Evolutionary conservation across 345 rosid genomes (phyloP), one percentile per base, ranked within the genome.

Genomic region (Eucalyptus microcorys): DNA sequence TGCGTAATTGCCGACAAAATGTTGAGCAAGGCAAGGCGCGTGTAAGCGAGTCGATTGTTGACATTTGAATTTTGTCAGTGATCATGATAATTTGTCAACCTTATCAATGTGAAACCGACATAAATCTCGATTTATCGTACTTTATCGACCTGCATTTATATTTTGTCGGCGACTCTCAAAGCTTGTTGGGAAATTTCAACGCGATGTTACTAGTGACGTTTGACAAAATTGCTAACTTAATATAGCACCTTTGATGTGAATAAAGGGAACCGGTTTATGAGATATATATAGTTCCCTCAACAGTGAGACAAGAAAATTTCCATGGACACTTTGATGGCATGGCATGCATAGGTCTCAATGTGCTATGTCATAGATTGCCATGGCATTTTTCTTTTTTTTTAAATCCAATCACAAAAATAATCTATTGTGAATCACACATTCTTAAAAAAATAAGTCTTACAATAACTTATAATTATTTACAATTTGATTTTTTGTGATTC

Each of bases 371-470:
- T 55, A 22, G 14, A 9, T 1, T 55, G 13, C 12, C 61, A 24
- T 24, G 61, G 59, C 27, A 8, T 53, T 52, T 17, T 52, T 17
- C 19, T 21, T 52, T 53, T 21, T 21, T 53, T 52, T 5, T 0
- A 21, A 22, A 53, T 53, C 1, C 6, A 55, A 22, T 55, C 0
- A 55, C 13, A 55, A 55, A 24, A 43, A 43, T 2, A 43, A 4
- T 48, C 4, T 48, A 48, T 7, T 19, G 9, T 52, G 10, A 19
- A 1, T 7, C 1, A 52, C 1, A 19, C 19, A 19, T 52, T 52
- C 2, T 52, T 52, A 0, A 19, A 19, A 52, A 52, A 52, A 19
- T 7, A 4, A 7, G 9, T 52, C 1, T 52, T 0, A 19, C 0
- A 7, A 19, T 19, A 52, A 52, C 7, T 52, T 7, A 52, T 52